Conservation (phyloP, 73 alveolate genomes). For the Tetrahymena elliotti region DNA sequence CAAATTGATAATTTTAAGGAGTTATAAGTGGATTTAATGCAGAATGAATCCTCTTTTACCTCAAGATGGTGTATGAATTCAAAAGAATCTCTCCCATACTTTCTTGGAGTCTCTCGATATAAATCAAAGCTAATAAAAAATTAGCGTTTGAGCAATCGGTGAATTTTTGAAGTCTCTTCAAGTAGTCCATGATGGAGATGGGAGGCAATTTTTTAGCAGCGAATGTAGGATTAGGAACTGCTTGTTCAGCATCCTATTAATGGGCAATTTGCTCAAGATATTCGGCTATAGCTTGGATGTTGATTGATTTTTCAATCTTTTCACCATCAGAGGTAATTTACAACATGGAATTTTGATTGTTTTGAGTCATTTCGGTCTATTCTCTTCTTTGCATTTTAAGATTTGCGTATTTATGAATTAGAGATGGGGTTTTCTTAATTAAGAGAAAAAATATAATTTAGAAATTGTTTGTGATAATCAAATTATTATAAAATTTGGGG, state of each 20-base stretch:
- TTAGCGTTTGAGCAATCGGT: slow-evolving; percentile 50
- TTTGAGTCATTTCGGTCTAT: not conserved
- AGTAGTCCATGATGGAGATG: slow-evolving; percentile 46
- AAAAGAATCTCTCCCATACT: slow-evolving; percentile 25
- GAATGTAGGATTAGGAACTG: slow-evolving; percentile 3
- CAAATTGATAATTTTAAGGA: not conserved
- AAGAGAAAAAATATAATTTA: not conserved
- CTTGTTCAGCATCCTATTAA: not conserved
- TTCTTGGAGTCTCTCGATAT: slow-evolving; percentile 52
- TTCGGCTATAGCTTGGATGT: not conserved
- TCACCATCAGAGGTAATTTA: not conserved
- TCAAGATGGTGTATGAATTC: slow-evolving; percentile 40
- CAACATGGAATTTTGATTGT: not conserved
- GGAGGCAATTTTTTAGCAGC: slow-evolving; percentile 44
- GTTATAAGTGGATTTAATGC: not conserved
- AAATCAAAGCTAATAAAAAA: slow-evolving; percentile 49
- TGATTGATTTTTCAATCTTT: not conserved
- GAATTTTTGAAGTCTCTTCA: slow-evolving; percentile 53
- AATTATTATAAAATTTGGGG: not conserved
- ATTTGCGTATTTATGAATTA: not conserved
- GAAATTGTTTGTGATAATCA: not conserved
- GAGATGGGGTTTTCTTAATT: not conserved
- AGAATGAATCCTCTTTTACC: slow-evolving; percentile 29
- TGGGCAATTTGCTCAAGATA: not conserved
- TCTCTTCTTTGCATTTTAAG: not conserved